phyloP scores from a whole-genome alignment of 2,329 filamentous ascomycete species.

The Colletotrichum orbiculare region DNA sequence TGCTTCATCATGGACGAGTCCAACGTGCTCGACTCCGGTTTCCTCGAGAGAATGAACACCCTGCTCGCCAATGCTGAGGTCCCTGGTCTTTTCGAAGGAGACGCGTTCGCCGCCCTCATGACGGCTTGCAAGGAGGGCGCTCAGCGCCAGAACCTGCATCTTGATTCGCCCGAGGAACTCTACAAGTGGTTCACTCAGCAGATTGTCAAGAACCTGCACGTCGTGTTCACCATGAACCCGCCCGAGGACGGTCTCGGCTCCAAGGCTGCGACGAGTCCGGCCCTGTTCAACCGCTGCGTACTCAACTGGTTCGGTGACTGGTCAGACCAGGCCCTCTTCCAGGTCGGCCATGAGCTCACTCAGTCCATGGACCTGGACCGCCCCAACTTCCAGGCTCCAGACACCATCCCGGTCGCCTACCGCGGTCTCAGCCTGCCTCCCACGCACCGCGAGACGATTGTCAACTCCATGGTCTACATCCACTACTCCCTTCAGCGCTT shows the following conservation, averaged over 20 bases:
- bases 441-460: conserved; percentile 88
- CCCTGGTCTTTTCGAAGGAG: conserved; percentile 97
- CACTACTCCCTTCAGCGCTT: conserved; percentile 94
- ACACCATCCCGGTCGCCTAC: conserved; percentile 93
- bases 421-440: conserved; percentile 85
- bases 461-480: conserved; percentile 99
- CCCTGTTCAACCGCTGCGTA: conserved; percentile 98
- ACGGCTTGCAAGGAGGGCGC: conserved; percentile 98
- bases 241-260: conserved; percentile 94
- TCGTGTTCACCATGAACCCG: conserved; percentile 99
- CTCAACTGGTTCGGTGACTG: conserved; percentile 99
- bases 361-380: conserved; percentile 96
- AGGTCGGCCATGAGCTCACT: conserved; percentile 95
- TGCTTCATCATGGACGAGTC: conserved; percentile 99
- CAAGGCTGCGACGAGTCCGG: conserved; percentile 96
- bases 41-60: conserved; percentile 99
- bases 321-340: conserved; percentile 99
- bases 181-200: conserved; percentile 99
- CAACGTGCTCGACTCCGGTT: conserved; percentile 97
- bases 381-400: conserved; percentile 84
- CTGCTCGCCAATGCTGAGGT: conserved; percentile 99
- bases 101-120: conserved; percentile 98
- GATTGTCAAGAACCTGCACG: conserved; percentile 98
- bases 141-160: conserved; percentile 91
- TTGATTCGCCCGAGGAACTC: conserved; percentile 98